Base-by-base conservation (phyloP, 1,139 yeast genomes). In the Keqinozyma sinolaborantium region DNA sequence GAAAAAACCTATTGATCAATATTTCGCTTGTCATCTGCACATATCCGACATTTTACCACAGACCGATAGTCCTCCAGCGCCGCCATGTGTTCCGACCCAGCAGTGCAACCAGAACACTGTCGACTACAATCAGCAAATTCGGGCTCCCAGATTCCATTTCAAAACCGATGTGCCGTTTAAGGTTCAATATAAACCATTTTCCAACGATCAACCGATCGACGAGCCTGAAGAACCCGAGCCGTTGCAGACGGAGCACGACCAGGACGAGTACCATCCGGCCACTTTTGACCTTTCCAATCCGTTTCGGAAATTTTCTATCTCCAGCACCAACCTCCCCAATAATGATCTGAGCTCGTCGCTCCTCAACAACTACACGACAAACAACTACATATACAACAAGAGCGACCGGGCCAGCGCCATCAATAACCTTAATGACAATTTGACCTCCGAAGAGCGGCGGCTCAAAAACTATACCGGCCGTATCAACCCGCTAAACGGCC, bases 91-190 rank as follows among this genome's bases (percentile, higher is more conserved):
- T n/a, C 12, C 40, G 4, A 29, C 26, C 11, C 16, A 21, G 7
- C 7, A 18, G 7, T 7, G 21, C 10, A 7, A 18, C 10, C 7
- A 7, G 28, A 53, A 53, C 30, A 56, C 58, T 30, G 48, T 64
- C 31, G 61, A 67, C 42, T 65, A 66, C 39, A 67, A 67, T 37
- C 70, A 68, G 38, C 70, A 64, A 41, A 68, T 68, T 28, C 44
- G 73, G 38, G 70, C 70, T 16, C 74, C 73, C 4, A 44, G 73
- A 25, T 64, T 67, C 60, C 43, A 40, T 20, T 34, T 41, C 19
- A 38, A 38, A 24, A 24, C 28, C 11, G 24, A 23, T 16, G 31
- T 28, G 10, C 16, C 5, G 19, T 27, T 20, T 19, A 14, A 6
- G 11, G 16, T 8, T 9, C 20, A 14, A 27, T 12, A n/a, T 19